A percentile compares a stretch with the other conserved stretches of the same genome.
These are phyloP conservation scores for Termitomyces sp. DNA, from an alignment of 768 basidiomycete genomes.

Conservation along the genomic window DNA sequence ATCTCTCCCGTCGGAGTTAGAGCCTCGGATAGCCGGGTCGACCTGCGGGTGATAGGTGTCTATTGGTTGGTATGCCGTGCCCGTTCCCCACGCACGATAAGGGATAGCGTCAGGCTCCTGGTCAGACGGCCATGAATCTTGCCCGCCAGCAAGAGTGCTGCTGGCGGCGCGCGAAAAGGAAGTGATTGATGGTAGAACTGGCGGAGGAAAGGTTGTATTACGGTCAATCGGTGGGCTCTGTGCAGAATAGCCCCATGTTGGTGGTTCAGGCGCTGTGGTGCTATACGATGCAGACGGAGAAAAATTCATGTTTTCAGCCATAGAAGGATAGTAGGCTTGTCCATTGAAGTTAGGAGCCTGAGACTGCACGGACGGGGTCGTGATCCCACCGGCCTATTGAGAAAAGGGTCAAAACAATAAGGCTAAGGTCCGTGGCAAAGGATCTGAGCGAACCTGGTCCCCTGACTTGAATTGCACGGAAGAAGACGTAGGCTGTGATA, in stretches of 20 bases:
- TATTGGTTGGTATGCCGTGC: slow-evolving; percentile 33
- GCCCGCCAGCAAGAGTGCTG: slow-evolving; percentile 11
- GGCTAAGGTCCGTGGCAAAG: slow-evolving; percentile 3
- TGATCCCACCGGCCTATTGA: slow-evolving; percentile 18
- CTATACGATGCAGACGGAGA: slow-evolving; percentile 39
- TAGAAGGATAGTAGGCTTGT: slow-evolving; percentile 42
- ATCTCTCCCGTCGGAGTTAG: slow-evolving; percentile 36
- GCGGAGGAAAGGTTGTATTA: slow-evolving; percentile 45
- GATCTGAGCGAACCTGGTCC: slow-evolving; percentile 38
- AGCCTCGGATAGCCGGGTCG: slow-evolving; percentile 38
- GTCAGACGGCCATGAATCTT: slow-evolving; percentile 25
- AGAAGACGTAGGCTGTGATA: slow-evolving; percentile 46
- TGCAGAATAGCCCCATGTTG: slow-evolving; percentile 55
- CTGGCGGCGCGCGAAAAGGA: slow-evolving; percentile 41
- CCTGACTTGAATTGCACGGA: slow-evolving; percentile 40
- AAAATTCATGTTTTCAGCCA: slow-evolving; percentile 38
- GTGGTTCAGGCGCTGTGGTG: slow-evolving; percentile 38
- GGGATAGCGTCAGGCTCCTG: slow-evolving; percentile 31
- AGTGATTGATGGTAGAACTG: slow-evolving; percentile 52
- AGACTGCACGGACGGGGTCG: slow-evolving; percentile 36
- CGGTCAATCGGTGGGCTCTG: slow-evolving; percentile 38
- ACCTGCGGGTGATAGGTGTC: slow-evolving; percentile 27
- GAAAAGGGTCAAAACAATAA: slow-evolving; percentile 7
- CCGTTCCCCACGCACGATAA: slow-evolving; percentile 50
- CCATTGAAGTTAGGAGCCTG: slow-evolving; percentile 36